Percentiles rank a stretch among this genome's conserved stretches.
These are phyloP conservation scores for Fusarium gaditjirri DNA, from an alignment of 2,329 filamentous ascomycete genomes.

Conservation along the genomic window DNA sequence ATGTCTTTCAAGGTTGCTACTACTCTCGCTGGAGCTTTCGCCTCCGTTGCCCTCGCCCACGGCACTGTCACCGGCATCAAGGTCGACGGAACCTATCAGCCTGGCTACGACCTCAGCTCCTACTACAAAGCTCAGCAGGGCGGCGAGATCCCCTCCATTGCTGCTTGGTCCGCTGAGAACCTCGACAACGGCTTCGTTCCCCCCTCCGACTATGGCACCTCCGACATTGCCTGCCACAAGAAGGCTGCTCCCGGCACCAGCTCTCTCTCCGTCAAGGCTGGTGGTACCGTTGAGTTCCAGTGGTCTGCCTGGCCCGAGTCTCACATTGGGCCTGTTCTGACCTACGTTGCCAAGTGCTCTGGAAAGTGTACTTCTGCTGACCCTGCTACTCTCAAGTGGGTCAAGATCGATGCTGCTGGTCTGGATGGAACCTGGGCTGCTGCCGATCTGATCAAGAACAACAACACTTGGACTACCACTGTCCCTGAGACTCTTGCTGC, in stretches of 20 bases:
- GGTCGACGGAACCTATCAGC: constrained; percentile 34
- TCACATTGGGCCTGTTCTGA: constrained; percentile 67
- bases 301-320: constrained; percentile 57
- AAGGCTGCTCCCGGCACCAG: constrained; percentile 49
- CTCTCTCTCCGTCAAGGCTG: constrained; percentile 53
- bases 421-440: constrained; percentile 52
- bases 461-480: constrained; percentile 50
- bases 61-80: constrained; percentile 41
- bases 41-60: constrained; percentile 38
- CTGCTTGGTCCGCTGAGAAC: constrained; percentile 57
- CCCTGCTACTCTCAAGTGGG: constrained; percentile 65
- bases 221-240: constrained; percentile 62
- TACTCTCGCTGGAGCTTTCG: constrained; percentile 37
- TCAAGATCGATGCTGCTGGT: constrained; percentile 72
- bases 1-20: constrained; percentile 40
- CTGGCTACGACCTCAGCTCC: constrained; percentile 34
- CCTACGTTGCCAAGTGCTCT: constrained; percentile 69
- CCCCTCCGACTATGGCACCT: constrained; percentile 50
- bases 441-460: constrained; percentile 56
- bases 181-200: constrained; percentile 64
- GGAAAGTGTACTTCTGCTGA: constrained; percentile 64
- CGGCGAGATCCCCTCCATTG: constrained; percentile 31
- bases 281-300: constrained; percentile 53
- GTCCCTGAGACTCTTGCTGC: constrained; percentile 51
- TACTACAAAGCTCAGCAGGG: constrained; percentile 39